A percentile compares a stretch with the other conserved stretches of the same genome.
Evolutionary conservation across 805 yeast genomes (phyloP).

Genomic region (Candida tammaniensis): DNA sequence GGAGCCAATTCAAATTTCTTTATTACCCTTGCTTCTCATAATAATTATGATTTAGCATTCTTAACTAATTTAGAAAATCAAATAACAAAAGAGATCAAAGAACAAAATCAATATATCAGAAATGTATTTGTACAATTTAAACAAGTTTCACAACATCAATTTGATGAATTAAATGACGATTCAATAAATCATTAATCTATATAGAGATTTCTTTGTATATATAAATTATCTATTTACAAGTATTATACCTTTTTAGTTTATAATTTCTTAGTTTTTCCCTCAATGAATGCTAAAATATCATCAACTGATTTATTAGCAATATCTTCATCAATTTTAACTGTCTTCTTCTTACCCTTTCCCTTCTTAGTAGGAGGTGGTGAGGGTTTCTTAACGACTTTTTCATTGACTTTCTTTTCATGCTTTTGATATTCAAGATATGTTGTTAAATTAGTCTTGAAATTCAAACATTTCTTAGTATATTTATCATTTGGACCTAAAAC

Average conservation of each 20-base stretch:
- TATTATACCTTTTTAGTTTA: background rate
- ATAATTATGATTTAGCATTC: constrained; percentile 23
- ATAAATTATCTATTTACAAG: constrained; percentile 1
- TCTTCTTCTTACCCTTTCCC: constrained; percentile 13
- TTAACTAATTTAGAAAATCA: constrained; percentile 31
- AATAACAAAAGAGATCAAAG: constrained; percentile 32
- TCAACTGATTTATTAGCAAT: constrained; percentile 67
- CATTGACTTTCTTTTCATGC: constrained; percentile 24
- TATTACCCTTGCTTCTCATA: constrained; percentile 24
- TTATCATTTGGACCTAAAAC: constrained; percentile 67
- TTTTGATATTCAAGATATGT: constrained; percentile 45
- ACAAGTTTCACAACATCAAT: constrained; percentile 4
- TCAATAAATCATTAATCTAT: constrained; percentile 6
- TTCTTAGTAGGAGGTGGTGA: constrained; percentile 8
- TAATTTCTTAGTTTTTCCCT: constrained; percentile 47
- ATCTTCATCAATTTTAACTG: constrained; percentile 20
- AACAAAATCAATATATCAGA: constrained; percentile 42
- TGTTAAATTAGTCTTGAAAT: constrained; percentile 60
- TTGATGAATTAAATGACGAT: constrained; percentile 4
- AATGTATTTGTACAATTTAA: constrained; percentile 25
- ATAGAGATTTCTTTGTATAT: too few species aligned
- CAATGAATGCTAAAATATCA: constrained; percentile 68
- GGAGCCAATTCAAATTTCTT: constrained; percentile 55
- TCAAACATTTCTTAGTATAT: constrained; percentile 63
- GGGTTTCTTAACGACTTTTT: constrained; percentile 10